Base-by-base conservation (phyloP, 2,329 filamentous ascomycete species). In the Penicillium sp. region DNA sequence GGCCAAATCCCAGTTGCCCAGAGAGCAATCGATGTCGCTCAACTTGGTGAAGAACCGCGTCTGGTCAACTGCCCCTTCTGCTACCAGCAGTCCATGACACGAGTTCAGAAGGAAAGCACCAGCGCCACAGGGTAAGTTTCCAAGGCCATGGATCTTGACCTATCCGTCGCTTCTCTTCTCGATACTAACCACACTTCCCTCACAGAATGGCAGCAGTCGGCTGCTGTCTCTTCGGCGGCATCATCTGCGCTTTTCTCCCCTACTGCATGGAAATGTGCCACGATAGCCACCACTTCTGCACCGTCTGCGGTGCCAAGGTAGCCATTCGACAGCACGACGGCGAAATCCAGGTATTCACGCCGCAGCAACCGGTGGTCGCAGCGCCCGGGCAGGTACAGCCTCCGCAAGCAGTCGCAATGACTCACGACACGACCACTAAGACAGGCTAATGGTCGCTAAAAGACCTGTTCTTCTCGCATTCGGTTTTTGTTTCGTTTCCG, bases 251-350 rank as follows among this genome's bases (percentile, higher is more conserved):
- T 20, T 63, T 63, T 15, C 31, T 65, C 14, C 63, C 63, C 0
- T 65, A 34, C 15, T 65, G 63, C 17, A 59, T 63, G 56, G 39
- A 65, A 39, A 63, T 65, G 63, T 65, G 63, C 17, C 63, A 65
- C 14, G 61, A 65, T 11, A 42, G 49, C 6, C 63, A 65, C 35
- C 63, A 65, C 15, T 65, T 60, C 43, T 65, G 63, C 15, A 45
- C 58, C 7, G 54, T 60, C 2, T 65, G 63, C 15, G 51, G 51
- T 3, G 45, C 58, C 7, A 52, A 58, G 22, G 51, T 61, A 5
- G 59, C 59, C 12, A 47, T 61, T 14, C 38, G 51, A 14, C 41
- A 55, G 14, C 55, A 61, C 43, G 59, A 61, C 10, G 59, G 59
- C 17, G 20, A n/a, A 11, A 47, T 58, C 17, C 45, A 61, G 34